Percentiles rank a stretch among this genome's conserved stretches.
These are phyloP conservation scores for Cutaneotrichosporon spelunceum DNA, from an alignment of 1,284 basidiomycete genomes.

Conservation along the genomic window DNA sequence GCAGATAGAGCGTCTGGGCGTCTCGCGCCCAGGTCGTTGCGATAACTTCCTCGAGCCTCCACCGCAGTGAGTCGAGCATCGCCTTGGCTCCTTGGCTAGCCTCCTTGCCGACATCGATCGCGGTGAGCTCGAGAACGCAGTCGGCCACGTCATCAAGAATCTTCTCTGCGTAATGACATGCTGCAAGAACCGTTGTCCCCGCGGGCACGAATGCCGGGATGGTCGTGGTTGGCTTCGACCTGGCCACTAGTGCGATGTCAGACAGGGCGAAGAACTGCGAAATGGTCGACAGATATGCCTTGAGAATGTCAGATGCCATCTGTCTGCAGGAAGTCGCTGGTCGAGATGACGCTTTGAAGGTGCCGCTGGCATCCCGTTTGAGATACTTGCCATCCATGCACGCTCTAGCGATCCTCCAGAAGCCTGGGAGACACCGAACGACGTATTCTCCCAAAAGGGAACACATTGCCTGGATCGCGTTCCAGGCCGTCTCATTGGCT, in stretches of 20 bases:
- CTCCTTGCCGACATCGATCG: slow-evolving; percentile 76
- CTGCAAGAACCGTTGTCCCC: slow-evolving; percentile 75
- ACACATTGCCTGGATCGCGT: slow-evolving; percentile 65
- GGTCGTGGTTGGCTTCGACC: slow-evolving; percentile 15
- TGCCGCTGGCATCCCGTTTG: slow-evolving; percentile 53
- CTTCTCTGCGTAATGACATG: slow-evolving; percentile 73
- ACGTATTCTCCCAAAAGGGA: slow-evolving; percentile 56
- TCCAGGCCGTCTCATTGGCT: slow-evolving; percentile 66
- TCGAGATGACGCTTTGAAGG: slow-evolving; percentile 49
- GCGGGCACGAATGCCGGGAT: slow-evolving; percentile 67
- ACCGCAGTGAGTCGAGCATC: slow-evolving; percentile 76
- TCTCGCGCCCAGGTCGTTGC: slow-evolving; percentile 80
- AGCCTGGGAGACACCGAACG: slow-evolving; percentile 69
- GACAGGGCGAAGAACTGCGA: slow-evolving; percentile 89
- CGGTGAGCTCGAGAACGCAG: slow-evolving; percentile 73
- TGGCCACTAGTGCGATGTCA: slow-evolving; percentile 61
- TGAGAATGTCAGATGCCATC: slow-evolving; percentile 88
- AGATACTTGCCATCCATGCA: slow-evolving; percentile 90
- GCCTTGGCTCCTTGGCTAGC: slow-evolving; percentile 64
- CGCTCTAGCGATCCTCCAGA: slow-evolving; percentile 87
- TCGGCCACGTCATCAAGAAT: slow-evolving; percentile 82
- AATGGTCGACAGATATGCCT: slow-evolving; percentile 78
- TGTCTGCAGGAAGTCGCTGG: slow-evolving; percentile 78
- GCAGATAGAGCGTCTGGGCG: slow-evolving; percentile 72
- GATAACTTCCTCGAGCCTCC: slow-evolving; percentile 83